Evolutionary conservation across 208 protist species (phyloP).

Genomic region (Trypanosoma rangeli): DNA sequence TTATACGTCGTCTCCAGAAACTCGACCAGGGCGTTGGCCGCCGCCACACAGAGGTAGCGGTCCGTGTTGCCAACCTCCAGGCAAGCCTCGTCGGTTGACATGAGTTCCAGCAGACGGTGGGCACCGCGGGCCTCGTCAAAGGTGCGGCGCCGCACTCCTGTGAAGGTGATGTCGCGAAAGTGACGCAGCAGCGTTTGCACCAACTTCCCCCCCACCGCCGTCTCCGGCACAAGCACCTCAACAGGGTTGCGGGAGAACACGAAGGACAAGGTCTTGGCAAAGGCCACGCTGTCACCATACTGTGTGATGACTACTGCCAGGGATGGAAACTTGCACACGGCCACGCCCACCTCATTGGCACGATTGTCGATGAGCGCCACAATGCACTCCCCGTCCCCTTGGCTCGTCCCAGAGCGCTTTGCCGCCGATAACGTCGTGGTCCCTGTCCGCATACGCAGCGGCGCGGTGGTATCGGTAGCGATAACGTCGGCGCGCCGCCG

Average conservation of each 20-base stretch:
- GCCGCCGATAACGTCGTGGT: slow-evolving; percentile 22
- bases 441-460: slow-evolving; percentile 1
- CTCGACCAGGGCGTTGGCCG: slow-evolving; percentile 70
- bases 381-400: slow-evolving; percentile 39
- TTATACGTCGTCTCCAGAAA: slow-evolving; percentile 77
- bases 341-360: slow-evolving; percentile 70
- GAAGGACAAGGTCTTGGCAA: slow-evolving; percentile 66
- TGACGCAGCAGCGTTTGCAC: slow-evolving; percentile 62
- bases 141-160: slow-evolving; percentile 67
- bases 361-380: slow-evolving; percentile 76
- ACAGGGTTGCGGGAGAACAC: slow-evolving; percentile 71
- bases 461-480: neutral
- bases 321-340: slow-evolving; percentile 59
- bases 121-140: slow-evolving; percentile 70
- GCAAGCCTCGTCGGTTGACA: slow-evolving; percentile 39
- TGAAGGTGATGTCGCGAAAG: slow-evolving; percentile 67
- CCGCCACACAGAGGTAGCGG: slow-evolving; percentile 79
- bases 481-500: neutral
- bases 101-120: slow-evolving; percentile 51
- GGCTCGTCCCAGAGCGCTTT: slow-evolving; percentile 23
- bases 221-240: slow-evolving; percentile 72
- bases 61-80: slow-evolving; percentile 49
- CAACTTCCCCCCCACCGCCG: slow-evolving; percentile 47
- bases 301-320: slow-evolving; percentile 68
- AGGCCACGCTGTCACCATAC: slow-evolving; percentile 73